Conservation (phyloP, 2,329 filamentous ascomycete species). For the Verticillium zaregamsianum region DNA sequence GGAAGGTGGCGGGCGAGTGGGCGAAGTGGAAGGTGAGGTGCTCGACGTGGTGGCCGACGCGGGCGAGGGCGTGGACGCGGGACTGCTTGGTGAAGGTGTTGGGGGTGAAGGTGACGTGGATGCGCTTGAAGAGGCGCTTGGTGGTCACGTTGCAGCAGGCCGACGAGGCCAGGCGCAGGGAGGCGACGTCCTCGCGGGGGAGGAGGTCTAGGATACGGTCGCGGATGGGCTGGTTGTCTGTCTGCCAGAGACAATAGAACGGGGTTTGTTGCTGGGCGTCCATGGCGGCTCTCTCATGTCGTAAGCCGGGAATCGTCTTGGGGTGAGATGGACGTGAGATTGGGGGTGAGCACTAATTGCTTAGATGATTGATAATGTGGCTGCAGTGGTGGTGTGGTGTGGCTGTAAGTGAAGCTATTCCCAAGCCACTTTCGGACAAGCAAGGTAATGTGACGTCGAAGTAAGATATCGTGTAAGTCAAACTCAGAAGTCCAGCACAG, state of each 20-base stretch:
- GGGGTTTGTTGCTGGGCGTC: constrained; percentile 40
- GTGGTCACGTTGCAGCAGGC: constrained; percentile 68
- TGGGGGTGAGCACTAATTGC: too few species aligned
- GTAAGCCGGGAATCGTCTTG: not conserved
- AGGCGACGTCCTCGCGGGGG: constrained; percentile 48
- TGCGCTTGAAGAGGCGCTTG: constrained; percentile 63
- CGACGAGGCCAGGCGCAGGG: constrained; percentile 62
- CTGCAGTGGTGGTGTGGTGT: not conserved
- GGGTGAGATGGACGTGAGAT: too few species aligned
- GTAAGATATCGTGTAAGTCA: not conserved
- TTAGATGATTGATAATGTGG: not conserved
- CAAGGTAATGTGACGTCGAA: too few species aligned
- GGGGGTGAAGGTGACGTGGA: constrained; percentile 66
- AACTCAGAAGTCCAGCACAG: not conserved
- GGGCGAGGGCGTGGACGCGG: constrained; percentile 68
- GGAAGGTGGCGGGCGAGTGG: constrained; percentile 72
- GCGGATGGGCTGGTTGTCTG: constrained; percentile 37
- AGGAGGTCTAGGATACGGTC: constrained; percentile 46
- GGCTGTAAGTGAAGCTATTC: constrained; percentile 3
- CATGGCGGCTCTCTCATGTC: constrained; percentile 46
- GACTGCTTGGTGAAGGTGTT: constrained; percentile 72
- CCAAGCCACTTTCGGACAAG: not conserved
- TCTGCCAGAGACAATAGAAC: constrained; percentile 54
- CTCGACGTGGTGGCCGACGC: constrained; percentile 75
- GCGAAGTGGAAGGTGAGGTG: constrained; percentile 74